Base-by-base conservation (phyloP, 345 rosid genomes). In the Gossypium anomalum region DNA sequence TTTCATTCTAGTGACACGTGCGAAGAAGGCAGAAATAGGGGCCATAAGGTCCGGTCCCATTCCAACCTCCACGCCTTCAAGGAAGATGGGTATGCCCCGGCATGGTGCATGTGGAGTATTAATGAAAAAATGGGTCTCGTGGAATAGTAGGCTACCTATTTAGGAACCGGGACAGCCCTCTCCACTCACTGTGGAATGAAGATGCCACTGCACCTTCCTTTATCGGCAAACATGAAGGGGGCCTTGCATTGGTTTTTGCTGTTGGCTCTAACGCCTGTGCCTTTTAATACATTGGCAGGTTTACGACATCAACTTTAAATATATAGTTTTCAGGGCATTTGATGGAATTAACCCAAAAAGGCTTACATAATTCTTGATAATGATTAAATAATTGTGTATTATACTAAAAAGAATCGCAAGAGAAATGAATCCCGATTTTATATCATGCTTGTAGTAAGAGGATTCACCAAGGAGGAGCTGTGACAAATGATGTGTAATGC, bases 51-150 rank as follows among this genome's bases (percentile, higher is more conserved):
- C 12, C 10, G 45, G 15, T 17, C 22, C 19, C 7, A 17, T 53
- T 53, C 57, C n/a, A 53, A 53, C 9, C 43, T 43, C 25, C 70
- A 65, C 12, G 52, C 52, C 52, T 19, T 48, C 25, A 0, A 44
- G 19, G 66, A 44, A 72, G 56, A 41, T 59, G 57, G 68, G 77
- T 76, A 16, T 38, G 56, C 13, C 51, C 68, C 72, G 80, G 78
- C 83, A 72, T 45, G 67, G 59, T 67, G 58, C 83, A 70, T 70
- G 86, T 76, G 82, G 20, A n/a, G 62, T 16, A 76, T 75, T 47
- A 19, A 57, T n/a, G 55, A 51, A 51, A 4, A 65, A 10, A n/a
- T n/a, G 66, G 43, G 64, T 7, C 34, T 29, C 34, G 34, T 29
- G 34, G 34, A 29, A 29, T 29, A 3, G 34, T 43, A 15, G 43